A percentile compares a stretch with the other conserved stretches of the same genome.
Evolutionary conservation across 2,329 filamentous ascomycete species (phyloP).

Genomic region (Pseudocercospora pini-densiflorae): DNA sequence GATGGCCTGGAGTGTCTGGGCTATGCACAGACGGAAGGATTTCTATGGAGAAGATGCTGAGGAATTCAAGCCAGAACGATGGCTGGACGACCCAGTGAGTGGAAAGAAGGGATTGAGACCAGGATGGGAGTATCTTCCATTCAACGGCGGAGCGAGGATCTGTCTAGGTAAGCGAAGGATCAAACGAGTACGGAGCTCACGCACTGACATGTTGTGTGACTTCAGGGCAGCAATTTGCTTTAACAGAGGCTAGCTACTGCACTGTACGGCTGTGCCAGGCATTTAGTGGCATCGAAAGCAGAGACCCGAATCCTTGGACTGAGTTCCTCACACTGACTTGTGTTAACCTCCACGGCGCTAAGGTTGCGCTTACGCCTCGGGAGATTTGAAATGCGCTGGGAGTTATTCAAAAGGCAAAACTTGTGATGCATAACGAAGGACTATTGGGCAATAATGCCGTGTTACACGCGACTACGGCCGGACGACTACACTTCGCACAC

Average conservation of each 20-base stretch:
- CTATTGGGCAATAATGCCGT: neutral
- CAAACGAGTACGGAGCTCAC: neutral
- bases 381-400: neutral
- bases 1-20: slow-evolving; percentile 69
- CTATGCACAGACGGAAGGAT: slow-evolving; percentile 72
- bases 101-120: slow-evolving; percentile 38
- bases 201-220: neutral
- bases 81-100: slow-evolving; percentile 39
- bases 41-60: slow-evolving; percentile 53
- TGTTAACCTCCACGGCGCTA: slow-evolving; percentile 36
- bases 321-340: slow-evolving; percentile 37
- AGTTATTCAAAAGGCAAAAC: neutral
- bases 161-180: slow-evolving; percentile 27
- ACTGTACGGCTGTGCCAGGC: slow-evolving; percentile 73
- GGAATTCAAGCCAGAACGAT: slow-evolving; percentile 45
- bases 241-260: slow-evolving; percentile 77
- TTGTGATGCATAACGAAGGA: neutral
- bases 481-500: neutral
- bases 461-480: neutral
- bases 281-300: slow-evolving; percentile 56
- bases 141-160: slow-evolving; percentile 44
- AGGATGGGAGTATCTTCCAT: slow-evolving; percentile 44
- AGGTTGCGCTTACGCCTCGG: slow-evolving; percentile 33
- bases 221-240: slow-evolving; percentile 69
- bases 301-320: slow-evolving; percentile 37